Base-by-base conservation (phyloP, 1,139 yeast species). In the Blastobotrys arbuscula region DNA sequence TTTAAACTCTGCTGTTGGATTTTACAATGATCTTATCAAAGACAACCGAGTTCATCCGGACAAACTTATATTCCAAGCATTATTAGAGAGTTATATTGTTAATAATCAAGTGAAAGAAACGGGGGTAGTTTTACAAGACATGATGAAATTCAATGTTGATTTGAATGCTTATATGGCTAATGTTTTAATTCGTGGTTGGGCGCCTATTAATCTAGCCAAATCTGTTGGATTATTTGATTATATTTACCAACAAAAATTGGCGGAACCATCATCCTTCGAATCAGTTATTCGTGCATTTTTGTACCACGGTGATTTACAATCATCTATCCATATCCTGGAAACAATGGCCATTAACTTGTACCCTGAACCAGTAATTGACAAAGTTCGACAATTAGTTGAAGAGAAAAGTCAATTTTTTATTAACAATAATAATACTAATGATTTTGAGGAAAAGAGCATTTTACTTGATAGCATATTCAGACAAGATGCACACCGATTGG, bases 261-360 rank as follows among this genome's bases (percentile, higher is more conserved):
- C 68, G 3, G 73, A 67, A 54, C 71, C 72, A 1, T 64, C 69
- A 4, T 59, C 71, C 1, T 69, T 59, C 50, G 72, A 68, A 50
- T 59, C 70, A 20, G 62, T 69, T 50, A 57, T 67, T 31, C 54
- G 69, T 4, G 69, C 70, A 2, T 64, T 65, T 47, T 45, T 67
- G 19, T 60, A 54, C 45, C 56, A 60, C 43, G 60, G 59, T 8
- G 61, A 64, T 43, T 42, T 55, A 15, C 48, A 45, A 6, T 50
- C 58, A 15, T 70, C 71, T 2, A 39, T 42, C 21, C 55, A 55
- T 24, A 58, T 65, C 12, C 45, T 67, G 20, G 51, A 52, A 21
- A 40, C 59, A 41, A 63, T 69, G 68, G 50, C 50, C 33, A 18
- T 54, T n/a, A 57, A 55, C 39, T 46, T 51, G 10, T 66, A 63